Base-by-base conservation (phyloP, 1,139 yeast species). In the Blastobotrys serpentis region DNA sequence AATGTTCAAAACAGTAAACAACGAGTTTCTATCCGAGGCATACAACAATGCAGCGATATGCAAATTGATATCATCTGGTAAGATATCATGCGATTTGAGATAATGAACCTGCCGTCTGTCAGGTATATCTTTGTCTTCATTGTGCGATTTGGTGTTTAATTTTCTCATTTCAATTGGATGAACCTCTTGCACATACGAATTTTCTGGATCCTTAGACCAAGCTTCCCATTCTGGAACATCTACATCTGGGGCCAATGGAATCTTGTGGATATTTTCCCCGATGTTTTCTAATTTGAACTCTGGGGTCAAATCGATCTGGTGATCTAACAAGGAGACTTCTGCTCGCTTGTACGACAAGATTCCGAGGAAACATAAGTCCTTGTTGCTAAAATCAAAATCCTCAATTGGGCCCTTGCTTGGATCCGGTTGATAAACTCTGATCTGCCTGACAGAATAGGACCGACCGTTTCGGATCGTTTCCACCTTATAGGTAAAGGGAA, bases 21-120 rank as follows among this genome's bases (percentile, higher is more conserved):
- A 57, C 43, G 69, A 65, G 54, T 66, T 66, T 21, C 69, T 53
- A 44, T 66, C 69, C 3, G 69, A 65, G 5, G 62, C 59, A 42
- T 64, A 65, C 19, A 65, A 47, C 41, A 65, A 46, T 4, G 66
- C 66, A 0, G 69, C 66, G 14, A 63, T 58, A 41, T 62, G 66
- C 21, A 65, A 43, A 49, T 65, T 63, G 29, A 53, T 52, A 45
- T 61, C 56, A 32, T 52, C 46, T 1, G 59, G 52, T 26, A 63
- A 52, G 23, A 46, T 48, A 29, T 53, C 58, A 26, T 50, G 55
- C 4, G 64, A 55, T 42, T 56, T 53, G 50, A 64, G 54, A 45
- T 55, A 64, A 52, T 65, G 66, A 37, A 64, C 51, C 44, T 62
- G 63, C 4, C 62, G 51, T 6, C 67, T 53, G 23, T 60, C 55